A percentile compares a stretch with the other conserved stretches of the same genome.
These are phyloP conservation scores for Aspergillus carbonarius DNA, from an alignment of 2,329 filamentous ascomycete species.

Conservation along the genomic window DNA sequence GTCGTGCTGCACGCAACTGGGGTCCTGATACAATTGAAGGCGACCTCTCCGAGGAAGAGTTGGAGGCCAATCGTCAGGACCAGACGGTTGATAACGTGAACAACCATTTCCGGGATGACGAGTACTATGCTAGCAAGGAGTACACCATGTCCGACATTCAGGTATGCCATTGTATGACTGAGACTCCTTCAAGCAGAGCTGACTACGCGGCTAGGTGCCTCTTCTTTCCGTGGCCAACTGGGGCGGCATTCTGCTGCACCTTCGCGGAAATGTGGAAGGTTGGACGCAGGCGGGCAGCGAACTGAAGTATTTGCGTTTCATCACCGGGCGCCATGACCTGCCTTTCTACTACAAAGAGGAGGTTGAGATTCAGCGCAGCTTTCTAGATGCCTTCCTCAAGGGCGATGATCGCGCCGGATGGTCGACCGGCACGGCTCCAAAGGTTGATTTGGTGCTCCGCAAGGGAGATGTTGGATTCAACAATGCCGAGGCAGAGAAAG, in stretches of 20 bases:
- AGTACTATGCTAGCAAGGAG: slow-evolving; percentile 65
- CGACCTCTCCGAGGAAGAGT: slow-evolving; percentile 36
- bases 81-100: slow-evolving; percentile 48
- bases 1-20: slow-evolving; percentile 53
- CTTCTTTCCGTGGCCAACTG: slow-evolving; percentile 68
- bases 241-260: slow-evolving; percentile 68
- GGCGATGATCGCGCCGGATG: slow-evolving; percentile 56
- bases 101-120: slow-evolving; percentile 60
- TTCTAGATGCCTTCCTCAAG: slow-evolving; percentile 71
- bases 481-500: slow-evolving; percentile 59
- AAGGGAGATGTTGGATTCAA: slow-evolving; percentile 69
- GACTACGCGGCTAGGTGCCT: slow-evolving; percentile 37
- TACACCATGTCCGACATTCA: slow-evolving; percentile 65
- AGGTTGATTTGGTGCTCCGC: slow-evolving; percentile 61
- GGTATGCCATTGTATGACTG: slow-evolving; percentile 37
- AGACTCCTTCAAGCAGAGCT: background rate
- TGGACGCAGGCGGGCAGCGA: slow-evolving; percentile 63
- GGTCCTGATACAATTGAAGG: slow-evolving; percentile 48
- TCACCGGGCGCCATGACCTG: slow-evolving; percentile 68
- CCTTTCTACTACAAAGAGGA: slow-evolving; percentile 71
- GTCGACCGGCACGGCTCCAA: slow-evolving; percentile 54
- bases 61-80: slow-evolving; percentile 40
- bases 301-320: slow-evolving; percentile 68
- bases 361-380: slow-evolving; percentile 65
- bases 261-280: slow-evolving; percentile 68